These are phyloP conservation scores for Leishmania turanica DNA, from an alignment of 208 protist species.

Conservation along the genomic window DNA sequence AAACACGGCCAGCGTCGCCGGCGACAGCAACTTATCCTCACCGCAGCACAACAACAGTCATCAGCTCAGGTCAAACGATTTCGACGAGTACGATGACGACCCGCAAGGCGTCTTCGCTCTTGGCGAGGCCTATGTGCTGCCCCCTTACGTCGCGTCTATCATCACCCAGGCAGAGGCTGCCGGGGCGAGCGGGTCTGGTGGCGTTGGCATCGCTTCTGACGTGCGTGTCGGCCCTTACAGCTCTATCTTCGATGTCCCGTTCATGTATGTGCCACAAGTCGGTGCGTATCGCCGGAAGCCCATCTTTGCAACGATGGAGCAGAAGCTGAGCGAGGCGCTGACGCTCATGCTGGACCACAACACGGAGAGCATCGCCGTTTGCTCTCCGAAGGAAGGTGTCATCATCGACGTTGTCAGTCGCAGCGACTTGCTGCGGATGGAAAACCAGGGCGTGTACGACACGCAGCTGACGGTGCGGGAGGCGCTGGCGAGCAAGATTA, in stretches of 20 bases:
- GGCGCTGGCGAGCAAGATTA: slow-evolving; percentile 60
- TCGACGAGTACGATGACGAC: slow-evolving; percentile 35
- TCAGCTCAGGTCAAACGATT: slow-evolving; percentile 17
- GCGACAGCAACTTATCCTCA: slow-evolving; percentile 10
- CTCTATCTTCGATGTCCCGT: slow-evolving; percentile 80
- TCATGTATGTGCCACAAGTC: slow-evolving; percentile 65
- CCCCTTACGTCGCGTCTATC: slow-evolving; percentile 63
- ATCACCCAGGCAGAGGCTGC: slow-evolving; percentile 43
- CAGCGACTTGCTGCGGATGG: slow-evolving; percentile 85
- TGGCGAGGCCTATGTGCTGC: slow-evolving; percentile 49
- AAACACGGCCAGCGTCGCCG: slow-evolving; percentile 16
- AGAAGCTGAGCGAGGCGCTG: slow-evolving; percentile 70
- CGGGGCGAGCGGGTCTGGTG: slow-evolving; percentile 34
- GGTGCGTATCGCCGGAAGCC: slow-evolving; percentile 50
- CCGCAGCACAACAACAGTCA: slow-evolving; percentile 10
- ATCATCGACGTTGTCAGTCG: slow-evolving; percentile 86
- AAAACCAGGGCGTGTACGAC: slow-evolving; percentile 91
- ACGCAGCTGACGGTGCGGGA: slow-evolving; percentile 78
- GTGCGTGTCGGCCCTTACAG: slow-evolving; percentile 61
- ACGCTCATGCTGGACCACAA: slow-evolving; percentile 65
- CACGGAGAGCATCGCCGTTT: slow-evolving; percentile 76
- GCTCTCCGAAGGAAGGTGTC: slow-evolving; percentile 42
- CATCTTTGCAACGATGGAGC: slow-evolving; percentile 78
- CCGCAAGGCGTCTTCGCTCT: slow-evolving; percentile 33
- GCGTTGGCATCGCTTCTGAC: slow-evolving; percentile 34